phyloP scores from a whole-genome alignment of 2,329 filamentous ascomycete genomes.

The Colletotrichum musicola region DNA sequence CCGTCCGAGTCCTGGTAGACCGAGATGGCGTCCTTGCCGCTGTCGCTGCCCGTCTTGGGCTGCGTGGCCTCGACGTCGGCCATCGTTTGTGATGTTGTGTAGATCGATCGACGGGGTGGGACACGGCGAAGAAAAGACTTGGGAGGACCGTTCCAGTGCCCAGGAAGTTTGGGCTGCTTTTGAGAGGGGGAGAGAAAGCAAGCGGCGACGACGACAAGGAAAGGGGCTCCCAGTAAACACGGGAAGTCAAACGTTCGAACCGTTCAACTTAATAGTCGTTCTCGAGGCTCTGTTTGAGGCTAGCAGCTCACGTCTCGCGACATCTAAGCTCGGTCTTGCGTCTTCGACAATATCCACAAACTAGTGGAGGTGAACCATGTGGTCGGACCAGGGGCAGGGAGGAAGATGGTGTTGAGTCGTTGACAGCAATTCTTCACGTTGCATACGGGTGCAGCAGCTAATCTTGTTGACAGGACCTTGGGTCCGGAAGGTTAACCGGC shows the following conservation, averaged over 20 bases:
- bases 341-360: conserved; percentile 38
- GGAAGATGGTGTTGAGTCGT: conserved; percentile 38
- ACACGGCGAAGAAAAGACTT: neutral
- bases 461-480: conserved; percentile 20
- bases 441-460: neutral
- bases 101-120: neutral
- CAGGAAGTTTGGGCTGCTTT: neutral
- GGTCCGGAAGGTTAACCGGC: conserved; percentile 28
- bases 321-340: conserved; percentile 38
- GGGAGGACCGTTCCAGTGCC: conserved; percentile 13
- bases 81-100: conserved; percentile 40
- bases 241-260: conserved; percentile 4
- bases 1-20: conserved; percentile 42
- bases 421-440: neutral
- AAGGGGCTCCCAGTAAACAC: neutral
- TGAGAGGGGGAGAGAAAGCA: neutral
- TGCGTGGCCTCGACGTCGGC: conserved; percentile 46
- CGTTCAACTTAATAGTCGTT: conserved; percentile 35
- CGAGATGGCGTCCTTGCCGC: conserved; percentile 41
- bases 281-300: conserved; percentile 27
- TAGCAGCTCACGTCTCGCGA: conserved; percentile 37
- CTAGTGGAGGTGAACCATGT: conserved; percentile 38
- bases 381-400: conserved; percentile 30
- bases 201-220: conserved; percentile 19
- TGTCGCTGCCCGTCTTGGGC: conserved; percentile 36